Evolutionary conservation across 2,329 filamentous ascomycete species (phyloP), one percentile per base, ranked within the genome.

Genomic region (Ophiostoma sp.): DNA sequence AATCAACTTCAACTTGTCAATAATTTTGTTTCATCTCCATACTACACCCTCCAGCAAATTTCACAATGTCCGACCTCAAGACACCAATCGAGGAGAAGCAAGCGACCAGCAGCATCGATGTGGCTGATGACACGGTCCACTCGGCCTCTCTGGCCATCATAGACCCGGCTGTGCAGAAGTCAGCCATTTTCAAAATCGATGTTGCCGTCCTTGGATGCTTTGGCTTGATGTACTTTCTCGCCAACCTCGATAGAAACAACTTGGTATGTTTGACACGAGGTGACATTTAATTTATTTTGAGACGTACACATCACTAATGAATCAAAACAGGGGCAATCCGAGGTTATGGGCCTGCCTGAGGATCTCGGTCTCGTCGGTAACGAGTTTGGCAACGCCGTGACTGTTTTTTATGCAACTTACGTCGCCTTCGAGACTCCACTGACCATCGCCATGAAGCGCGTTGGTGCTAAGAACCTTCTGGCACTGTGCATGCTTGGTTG

Each of bases 401-500:
- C 64, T 17, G 42, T 69, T 17, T 69, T 69, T 28, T 69, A 88
- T 75, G 82, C 82, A 3, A 81, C 80, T 0, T 88, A 88, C 77
- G 82, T 86, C 2, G 87, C 83, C 77, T 88, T 88, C 75, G 85
- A 89, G 79, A 88, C 70, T 3, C 71, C 73, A 0, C 17, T 50
- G 22, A 36, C 57, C 8, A 19, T 74, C 8, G 63, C 19, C 72
- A 48, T 73, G 77, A 81, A 81, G 77, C 75, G 78, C 33, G 75
- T 82, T 42, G 80, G 80, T 36, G 79, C 81, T 4, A 79, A 80
- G 15, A 77, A 79, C 69, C 74, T 81, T 22, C 78, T 82, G 25
- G 77, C 79, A n/a, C 1, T 69, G 4, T 69, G 63, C 22, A 66
- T 66, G 63, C 25, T 66, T 5, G 63, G 63, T 1, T 66, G 63